These are phyloP conservation scores for Tetrahymena malaccensis DNA, from an alignment of 73 alveolate species.

Conservation along the genomic window DNA sequence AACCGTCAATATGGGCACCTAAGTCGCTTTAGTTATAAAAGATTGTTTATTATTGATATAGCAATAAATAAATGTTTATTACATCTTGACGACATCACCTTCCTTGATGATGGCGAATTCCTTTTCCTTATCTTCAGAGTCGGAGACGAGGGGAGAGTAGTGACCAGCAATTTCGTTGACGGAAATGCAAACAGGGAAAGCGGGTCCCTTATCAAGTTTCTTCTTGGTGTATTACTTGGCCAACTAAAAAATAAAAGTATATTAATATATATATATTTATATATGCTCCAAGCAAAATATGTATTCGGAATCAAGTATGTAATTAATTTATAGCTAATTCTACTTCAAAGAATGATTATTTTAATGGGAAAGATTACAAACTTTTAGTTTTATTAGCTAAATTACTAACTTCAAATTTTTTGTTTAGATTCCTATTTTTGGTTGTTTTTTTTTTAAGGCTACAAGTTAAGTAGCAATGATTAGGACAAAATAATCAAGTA, in stretches of 20 bases:
- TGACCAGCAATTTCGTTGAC: constrained; percentile 93
- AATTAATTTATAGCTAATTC: neutral
- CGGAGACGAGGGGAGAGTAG: constrained; percentile 87
- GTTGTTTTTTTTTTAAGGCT: neutral
- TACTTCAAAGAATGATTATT: neutral
- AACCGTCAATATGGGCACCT: constrained; percentile 91
- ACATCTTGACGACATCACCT: constrained; percentile 85
- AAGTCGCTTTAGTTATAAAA: constrained; percentile 36
- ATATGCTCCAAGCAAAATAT: neutral
- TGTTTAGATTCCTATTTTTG: neutral
- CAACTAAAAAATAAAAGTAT: constrained; percentile 6
- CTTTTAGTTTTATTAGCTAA: neutral
- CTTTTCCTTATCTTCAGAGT: constrained; percentile 47
- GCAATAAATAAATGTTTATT: neutral
- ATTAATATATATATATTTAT: too few species aligned
- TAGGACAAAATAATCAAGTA: constrained; percentile 11
- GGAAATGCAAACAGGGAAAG: constrained; percentile 96
- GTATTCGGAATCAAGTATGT: neutral
- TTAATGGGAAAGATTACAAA: neutral
- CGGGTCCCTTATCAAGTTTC: constrained; percentile 91
- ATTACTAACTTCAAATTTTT: neutral
- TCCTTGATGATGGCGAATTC: constrained; percentile 82
- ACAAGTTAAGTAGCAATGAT: neutral
- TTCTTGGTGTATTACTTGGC: constrained; percentile 65
- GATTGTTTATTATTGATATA: neutral